Evolutionary conservation across 2,329 filamentous ascomycete species (phyloP), one percentile per base, ranked within the genome.

Genomic region (Ascochyta pisi): DNA sequence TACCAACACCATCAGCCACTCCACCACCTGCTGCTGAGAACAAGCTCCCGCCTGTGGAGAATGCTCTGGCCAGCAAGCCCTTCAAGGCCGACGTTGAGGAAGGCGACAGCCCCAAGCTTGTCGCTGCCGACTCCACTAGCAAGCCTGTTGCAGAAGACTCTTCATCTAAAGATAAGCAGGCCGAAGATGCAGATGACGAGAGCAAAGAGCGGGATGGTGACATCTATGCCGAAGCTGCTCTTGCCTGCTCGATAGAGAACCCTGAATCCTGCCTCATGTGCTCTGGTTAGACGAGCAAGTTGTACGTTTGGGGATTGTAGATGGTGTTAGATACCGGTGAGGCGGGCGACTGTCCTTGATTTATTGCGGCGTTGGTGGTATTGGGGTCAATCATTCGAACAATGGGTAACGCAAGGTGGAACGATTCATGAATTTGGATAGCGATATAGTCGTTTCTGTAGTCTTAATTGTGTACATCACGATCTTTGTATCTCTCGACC

Each of bases 171-270:
- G 67, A 83, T 33, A 78, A 80, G 46, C 89, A 94, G 76, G 84
- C 85, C 2, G 92, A 96, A 73, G 92, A 96, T 67, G 83, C 83
- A 41, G 84, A 89, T 54, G 83, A 86, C 23, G 86, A 89, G 61
- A 92, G 84, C 70, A 85, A 88, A 62, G 87, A 89, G 64, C 86
- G 90, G 10, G 93, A 97, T 76, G 86, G 86, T 46, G 94, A 99
- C 74, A 99, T 99, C 67, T 99, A 96, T 78, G 94, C 94, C 0
- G 91, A 98, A 67, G 91, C 93, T 55, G 93, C 91, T 15, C 82
- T 99, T 74, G 86, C 88, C 69, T 99, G 95, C 83, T 97, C 93
- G 80, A 98, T 99, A 77, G 93, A 98, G 75, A 97, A 98, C 82
- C 92, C 89, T 67, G 95, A 99, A 76, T 84, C 89, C 43, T 99